Base-by-base conservation (phyloP, 2,329 filamentous ascomycete genomes). In the Penicillium freii region DNA sequence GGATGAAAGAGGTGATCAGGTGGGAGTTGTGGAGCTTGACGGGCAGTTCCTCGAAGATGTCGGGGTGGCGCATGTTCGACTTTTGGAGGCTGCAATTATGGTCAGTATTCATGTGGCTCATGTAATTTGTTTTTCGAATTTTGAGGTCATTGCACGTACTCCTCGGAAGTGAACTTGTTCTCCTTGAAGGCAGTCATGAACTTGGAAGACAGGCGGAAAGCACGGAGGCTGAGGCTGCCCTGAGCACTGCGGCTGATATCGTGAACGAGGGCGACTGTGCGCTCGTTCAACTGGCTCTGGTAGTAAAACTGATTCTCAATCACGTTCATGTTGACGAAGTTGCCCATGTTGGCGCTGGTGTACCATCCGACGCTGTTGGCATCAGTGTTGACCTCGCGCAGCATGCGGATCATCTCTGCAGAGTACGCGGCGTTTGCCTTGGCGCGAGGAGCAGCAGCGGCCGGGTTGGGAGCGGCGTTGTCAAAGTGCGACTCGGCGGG, bases 341-440 rank as follows among this genome's bases (percentile, higher is more conserved):
- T 97, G 77, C 94, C 94, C 90, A 99, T 95, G 77, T 92, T 96
- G 63, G 92, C 91, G 80, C 92, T 97, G 58, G 92, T 97, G 81
- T 99, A 99, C 92, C 92, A 99, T 70, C 94, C 94, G 59, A 96
- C 91, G 71, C 91, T 95, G 82, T 97, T 96, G 65, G 94, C 94
- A 76, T 99, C 94, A 59, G 97, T 90, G 76, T 97, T 99, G 71
- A 99, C 94, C 79, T 97, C 94, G 75, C 93, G 89, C 62, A 97
- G 81, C 77, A 94, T 92, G 72, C 92, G 90, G 77, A 99, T 93
- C 93, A 97, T 97, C 78, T 99, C 94, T 65, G 86, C 88, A 80
- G 96, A 91, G 80, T 99, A 97, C 67, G 82, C 79, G 23, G 88
- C 83, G 77, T 96, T 97, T 71, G 89, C 85, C 82, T 97, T 97